phyloP scores from a whole-genome alignment of 2,329 filamentous ascomycete genomes.

The Alternaria dauci region DNA sequence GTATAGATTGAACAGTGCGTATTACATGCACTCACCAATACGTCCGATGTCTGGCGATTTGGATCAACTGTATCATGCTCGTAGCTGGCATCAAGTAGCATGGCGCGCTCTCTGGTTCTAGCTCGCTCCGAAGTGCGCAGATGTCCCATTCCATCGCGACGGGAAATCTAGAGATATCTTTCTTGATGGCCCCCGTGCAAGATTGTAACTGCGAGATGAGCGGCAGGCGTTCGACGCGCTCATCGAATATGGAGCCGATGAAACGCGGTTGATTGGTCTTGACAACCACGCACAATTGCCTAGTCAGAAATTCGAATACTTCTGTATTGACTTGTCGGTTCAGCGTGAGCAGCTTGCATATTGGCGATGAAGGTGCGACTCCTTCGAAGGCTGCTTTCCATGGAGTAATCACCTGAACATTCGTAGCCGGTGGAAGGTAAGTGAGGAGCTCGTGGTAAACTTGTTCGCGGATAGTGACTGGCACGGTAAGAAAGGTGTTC shows the following conservation, averaged over 20 bases:
- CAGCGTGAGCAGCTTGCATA: constrained; percentile 10
- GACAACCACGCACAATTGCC: constrained; percentile 10
- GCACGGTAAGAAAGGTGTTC: background rate
- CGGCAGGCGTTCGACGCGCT: background rate
- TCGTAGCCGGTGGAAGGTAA: background rate
- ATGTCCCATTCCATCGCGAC: constrained; percentile 11
- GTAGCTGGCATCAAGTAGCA: constrained; percentile 10
- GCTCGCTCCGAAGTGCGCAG: background rate
- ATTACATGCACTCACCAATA: background rate
- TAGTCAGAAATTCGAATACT: constrained; percentile 1
- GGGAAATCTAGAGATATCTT: constrained; percentile 3
- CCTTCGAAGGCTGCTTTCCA: background rate
- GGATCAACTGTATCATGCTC: background rate
- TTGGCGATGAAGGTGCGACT: constrained; percentile 5
- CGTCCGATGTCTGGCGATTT: background rate
- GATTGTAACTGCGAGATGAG: constrained; percentile 15
- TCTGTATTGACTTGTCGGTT: constrained; percentile 10
- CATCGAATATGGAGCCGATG: background rate
- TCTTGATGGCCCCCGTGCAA: background rate
- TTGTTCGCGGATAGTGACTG: constrained; percentile 12
- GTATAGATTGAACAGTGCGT: background rate
- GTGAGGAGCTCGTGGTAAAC: constrained; percentile 13
- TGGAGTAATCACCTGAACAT: background rate
- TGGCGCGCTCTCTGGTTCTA: background rate
- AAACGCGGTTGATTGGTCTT: constrained; percentile 11